Percentiles rank a stretch among this genome's conserved stretches.
Conservation (phyloP, 345 rosid genomes). For the Linum lewisii region DNA sequence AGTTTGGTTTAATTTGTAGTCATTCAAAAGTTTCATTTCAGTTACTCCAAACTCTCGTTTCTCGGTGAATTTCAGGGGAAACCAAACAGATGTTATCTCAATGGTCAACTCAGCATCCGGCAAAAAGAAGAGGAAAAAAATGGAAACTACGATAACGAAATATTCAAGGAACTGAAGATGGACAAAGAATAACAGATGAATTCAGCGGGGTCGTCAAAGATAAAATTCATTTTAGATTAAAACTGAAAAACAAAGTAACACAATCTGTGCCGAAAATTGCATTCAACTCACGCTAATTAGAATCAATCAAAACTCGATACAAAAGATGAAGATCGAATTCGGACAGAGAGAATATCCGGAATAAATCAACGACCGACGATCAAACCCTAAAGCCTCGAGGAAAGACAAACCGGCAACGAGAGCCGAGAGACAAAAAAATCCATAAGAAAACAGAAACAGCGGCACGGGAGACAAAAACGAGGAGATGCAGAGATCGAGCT, state of each 20-base stretch:
- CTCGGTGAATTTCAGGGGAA: neutral
- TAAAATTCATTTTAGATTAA: neutral
- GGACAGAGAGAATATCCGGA: constrained; percentile 8
- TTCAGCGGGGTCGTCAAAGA: constrained; percentile 5
- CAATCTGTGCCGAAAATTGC: constrained; percentile 13
- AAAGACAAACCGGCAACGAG: constrained; percentile 4
- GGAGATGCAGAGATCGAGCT: constrained; percentile 32
- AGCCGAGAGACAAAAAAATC: constrained; percentile 1
- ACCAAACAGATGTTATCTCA: constrained; percentile 4
- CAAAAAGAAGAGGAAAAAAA: constrained; percentile 20
- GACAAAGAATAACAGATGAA: constrained; percentile 7
- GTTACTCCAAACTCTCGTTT: neutral
- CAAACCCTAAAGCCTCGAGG: constrained; percentile 29
- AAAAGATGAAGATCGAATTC: constrained; percentile 24
- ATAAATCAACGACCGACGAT: constrained; percentile 29
- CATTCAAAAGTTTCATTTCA: constrained; percentile 7
- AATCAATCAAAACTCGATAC: constrained; percentile 12
- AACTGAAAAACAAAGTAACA: neutral
- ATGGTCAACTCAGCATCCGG: neutral
- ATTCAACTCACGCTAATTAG: constrained; percentile 17
- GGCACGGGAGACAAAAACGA: neutral
- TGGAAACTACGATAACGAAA: constrained; percentile 13
- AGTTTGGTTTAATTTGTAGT: neutral
- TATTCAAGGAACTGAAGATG: constrained; percentile 11
- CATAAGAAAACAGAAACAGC: neutral